Evolutionary conservation across 2,329 filamentous ascomycete species (phyloP).

Genomic region (Cercospora sojina): DNA sequence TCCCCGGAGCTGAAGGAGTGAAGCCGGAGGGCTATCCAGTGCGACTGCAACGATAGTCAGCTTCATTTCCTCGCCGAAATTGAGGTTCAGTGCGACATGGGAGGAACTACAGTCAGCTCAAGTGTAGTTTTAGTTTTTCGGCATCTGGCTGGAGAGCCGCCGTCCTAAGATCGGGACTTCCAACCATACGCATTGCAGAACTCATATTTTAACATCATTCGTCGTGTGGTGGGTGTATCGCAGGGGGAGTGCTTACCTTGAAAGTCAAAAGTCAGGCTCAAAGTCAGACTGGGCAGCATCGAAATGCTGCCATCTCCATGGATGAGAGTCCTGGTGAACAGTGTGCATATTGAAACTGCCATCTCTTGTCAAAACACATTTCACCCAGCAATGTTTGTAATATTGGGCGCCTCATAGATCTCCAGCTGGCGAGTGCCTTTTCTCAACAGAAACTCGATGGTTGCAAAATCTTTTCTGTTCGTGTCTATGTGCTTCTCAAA

Average conservation of each 20-base stretch:
- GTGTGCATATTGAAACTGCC: neutral
- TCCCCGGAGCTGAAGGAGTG: constrained; percentile 27
- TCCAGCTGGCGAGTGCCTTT: constrained; percentile 81
- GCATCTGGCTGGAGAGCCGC: constrained; percentile 40
- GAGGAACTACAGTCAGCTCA: constrained; percentile 41
- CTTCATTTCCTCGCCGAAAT: neutral
- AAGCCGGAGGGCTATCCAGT: neutral
- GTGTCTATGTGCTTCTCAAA: constrained; percentile 69
- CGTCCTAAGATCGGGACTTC: constrained; percentile 11
- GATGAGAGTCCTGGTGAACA: neutral
- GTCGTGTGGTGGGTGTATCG: neutral
- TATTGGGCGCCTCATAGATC: constrained; percentile 73
- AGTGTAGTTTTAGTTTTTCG: constrained; percentile 51
- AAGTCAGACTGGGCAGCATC: neutral
- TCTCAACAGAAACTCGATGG: constrained; percentile 80
- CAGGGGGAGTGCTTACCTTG: neutral
- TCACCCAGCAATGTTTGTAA: constrained; percentile 64
- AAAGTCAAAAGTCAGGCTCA: neutral
- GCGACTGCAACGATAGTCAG: neutral
- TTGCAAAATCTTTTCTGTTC: constrained; percentile 80
- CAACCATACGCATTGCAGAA: constrained; percentile 53
- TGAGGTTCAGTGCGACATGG: neutral
- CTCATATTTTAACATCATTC: constrained; percentile 47
- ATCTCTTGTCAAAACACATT: neutral
- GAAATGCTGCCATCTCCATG: neutral